These are phyloP conservation scores for Coelastrella sp. DNA, from an alignment of 139 green algal species.

Conservation along the genomic window DNA sequence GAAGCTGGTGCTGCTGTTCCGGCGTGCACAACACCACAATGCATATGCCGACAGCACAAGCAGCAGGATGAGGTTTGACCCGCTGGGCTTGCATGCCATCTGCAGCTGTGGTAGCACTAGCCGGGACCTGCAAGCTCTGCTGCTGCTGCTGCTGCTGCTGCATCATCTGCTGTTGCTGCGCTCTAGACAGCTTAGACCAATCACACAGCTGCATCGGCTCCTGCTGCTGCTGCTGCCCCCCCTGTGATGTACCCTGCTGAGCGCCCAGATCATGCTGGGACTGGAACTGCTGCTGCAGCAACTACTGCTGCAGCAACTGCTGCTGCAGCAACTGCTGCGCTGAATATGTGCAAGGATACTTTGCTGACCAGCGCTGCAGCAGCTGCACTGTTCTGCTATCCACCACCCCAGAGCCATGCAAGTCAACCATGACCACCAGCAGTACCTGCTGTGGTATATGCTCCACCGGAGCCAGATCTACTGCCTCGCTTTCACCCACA, in stretches of 20 bases:
- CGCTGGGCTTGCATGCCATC: background rate
- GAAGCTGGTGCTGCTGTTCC: background rate
- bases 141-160: background rate
- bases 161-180: background rate
- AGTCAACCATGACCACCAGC: background rate
- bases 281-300: background rate
- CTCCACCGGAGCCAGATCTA: background rate
- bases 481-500: too few relatives aligned
- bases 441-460: background rate
- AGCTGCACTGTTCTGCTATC: background rate
- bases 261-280: background rate
- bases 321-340: background rate
- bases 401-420: background rate
- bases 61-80: background rate
- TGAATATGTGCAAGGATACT: background rate
- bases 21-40: slow-evolving; percentile 9
- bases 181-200: background rate
- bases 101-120: background rate
- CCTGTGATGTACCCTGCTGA: too few relatives aligned
- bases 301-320: background rate
- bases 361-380: background rate
- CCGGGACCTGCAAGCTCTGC: background rate
- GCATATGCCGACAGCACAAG: background rate
- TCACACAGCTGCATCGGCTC: background rate
- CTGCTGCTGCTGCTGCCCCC: background rate